phyloP scores from a whole-genome alignment of 768 basidiomycete species.

The Suillus lakei region DNA sequence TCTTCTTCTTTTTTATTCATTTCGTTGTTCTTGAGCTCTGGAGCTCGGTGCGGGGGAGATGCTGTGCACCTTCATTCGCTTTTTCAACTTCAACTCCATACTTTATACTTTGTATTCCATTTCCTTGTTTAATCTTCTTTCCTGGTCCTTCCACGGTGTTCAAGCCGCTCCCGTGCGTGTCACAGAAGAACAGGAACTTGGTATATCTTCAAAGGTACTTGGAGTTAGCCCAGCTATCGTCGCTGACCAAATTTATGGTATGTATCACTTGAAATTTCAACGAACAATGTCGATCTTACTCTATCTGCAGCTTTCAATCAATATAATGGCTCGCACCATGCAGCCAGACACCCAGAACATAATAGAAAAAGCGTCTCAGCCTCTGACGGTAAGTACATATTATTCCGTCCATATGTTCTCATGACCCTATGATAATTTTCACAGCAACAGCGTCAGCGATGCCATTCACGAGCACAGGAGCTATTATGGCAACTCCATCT shows the following conservation, averaged over 20 bases:
- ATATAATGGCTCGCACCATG: neutral
- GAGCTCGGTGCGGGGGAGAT: conserved; percentile 17
- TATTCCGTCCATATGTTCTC: neutral
- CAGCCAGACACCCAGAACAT: neutral
- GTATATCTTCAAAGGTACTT: neutral
- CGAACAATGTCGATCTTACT: neutral
- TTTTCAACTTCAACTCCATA: neutral
- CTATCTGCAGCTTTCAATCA: neutral
- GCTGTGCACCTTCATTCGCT: conserved; percentile 16
- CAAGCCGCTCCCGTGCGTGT: neutral
- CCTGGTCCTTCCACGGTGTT: neutral
- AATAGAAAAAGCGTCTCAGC: neutral
- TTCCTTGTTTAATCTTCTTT: conserved; percentile 4
- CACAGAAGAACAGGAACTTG: neutral
- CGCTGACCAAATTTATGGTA: neutral
- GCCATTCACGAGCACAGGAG: neutral
- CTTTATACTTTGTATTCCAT: neutral
- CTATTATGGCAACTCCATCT: neutral
- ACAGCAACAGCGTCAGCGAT: neutral
- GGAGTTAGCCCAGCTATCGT: no score
- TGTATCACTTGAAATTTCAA: neutral
- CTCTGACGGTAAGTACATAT: neutral
- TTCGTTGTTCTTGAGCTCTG: conserved; percentile 17
- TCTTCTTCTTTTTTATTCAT: no score
- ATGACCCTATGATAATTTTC: neutral